Evolutionary conservation across 345 rosid species (phyloP), one percentile per base, ranked within the genome.

Genomic region (Rhizophora mangle): DNA sequence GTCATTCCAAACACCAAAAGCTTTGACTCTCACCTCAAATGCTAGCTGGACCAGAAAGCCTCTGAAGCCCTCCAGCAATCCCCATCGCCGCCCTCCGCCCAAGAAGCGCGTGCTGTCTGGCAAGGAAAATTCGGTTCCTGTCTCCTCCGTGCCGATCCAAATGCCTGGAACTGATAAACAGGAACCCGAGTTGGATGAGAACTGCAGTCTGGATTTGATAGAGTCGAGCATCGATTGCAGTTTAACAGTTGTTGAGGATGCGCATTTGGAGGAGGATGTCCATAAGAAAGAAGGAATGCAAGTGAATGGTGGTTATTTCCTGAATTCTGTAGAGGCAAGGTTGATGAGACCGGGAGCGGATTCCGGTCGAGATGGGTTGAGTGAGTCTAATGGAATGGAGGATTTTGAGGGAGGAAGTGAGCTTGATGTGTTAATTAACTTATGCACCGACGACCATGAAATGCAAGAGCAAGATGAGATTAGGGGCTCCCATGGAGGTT

Each of bases 301-400:
- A 62, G 75, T 61, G 70, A 78, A 76, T 57, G 73, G 79, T 26
- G 63, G 88, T 13, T 88, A 87, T 68, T 73, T 64, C 26, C 59
- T 83, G 20, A 88, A 87, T 73, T 90, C 95, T 1, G 68, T 88
- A 1, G 96, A 93, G 69, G 85, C 87, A 74, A 84, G 86, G 84
- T 70, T 84, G 34, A 30, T 78, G 37, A 82, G 76, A 26, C 74
- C 75, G 67, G 68, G 65, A 20, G 69, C 27, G 32, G 65, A 64
- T 67, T 60, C 73, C 4, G 70, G 76, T 51, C 29, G 53, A 9
- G 59, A 68, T 68, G 75, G 72, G 63, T 56, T 49, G 21, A 22
- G 47, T 20, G 83, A 56, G 61, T 83, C 72, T 11, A 68, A 56
- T 6, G 60, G 37, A 37, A 34, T 57, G 1, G 72, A 56, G 58